Conservation (phyloP, 169 alveolate species). For the Theileria sp. region DNA sequence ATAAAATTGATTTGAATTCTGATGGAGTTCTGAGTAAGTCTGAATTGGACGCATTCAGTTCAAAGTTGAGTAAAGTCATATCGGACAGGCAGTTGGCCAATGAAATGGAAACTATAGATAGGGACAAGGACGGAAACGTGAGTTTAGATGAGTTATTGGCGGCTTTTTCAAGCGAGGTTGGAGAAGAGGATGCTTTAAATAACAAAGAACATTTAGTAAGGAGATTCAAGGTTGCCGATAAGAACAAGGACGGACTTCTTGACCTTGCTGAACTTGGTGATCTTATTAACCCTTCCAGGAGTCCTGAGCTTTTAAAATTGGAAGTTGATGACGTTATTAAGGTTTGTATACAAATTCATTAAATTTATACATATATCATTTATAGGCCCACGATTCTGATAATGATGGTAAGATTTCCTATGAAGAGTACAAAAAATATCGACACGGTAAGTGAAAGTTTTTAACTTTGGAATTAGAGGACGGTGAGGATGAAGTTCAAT, state of each 20-base stretch:
- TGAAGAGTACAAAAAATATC: constrained; percentile 62
- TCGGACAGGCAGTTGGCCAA: constrained; percentile 70
- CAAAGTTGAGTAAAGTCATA: constrained; percentile 49
- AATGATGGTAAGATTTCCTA: constrained; percentile 74
- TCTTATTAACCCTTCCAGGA: constrained; percentile 72
- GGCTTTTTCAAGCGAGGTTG: constrained; percentile 68
- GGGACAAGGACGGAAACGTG: constrained; percentile 71
- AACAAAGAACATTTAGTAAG: constrained; percentile 63
- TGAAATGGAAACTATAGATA: constrained; percentile 74
- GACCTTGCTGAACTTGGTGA: constrained; percentile 61
- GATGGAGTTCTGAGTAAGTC: constrained; percentile 11
- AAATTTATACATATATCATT: neutral
- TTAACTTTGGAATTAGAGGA: constrained; percentile 4
- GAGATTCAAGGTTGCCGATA: constrained; percentile 75
- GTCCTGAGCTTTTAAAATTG: constrained; percentile 66
- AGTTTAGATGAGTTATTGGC: constrained; percentile 69
- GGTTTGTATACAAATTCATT: constrained; percentile 2
- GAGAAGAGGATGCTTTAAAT: constrained; percentile 65
- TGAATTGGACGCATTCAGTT: constrained; percentile 58
- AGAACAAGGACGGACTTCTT: constrained; percentile 69
- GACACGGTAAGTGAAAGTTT: neutral
- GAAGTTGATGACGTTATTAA: constrained; percentile 69
- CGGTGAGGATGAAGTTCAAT: constrained; percentile 33
- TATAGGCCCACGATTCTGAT: constrained; percentile 70
- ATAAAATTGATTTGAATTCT: constrained; percentile 8